phyloP scores from a whole-genome alignment of 2,329 filamentous ascomycete species.

The Clonostachys byssicola region DNA sequence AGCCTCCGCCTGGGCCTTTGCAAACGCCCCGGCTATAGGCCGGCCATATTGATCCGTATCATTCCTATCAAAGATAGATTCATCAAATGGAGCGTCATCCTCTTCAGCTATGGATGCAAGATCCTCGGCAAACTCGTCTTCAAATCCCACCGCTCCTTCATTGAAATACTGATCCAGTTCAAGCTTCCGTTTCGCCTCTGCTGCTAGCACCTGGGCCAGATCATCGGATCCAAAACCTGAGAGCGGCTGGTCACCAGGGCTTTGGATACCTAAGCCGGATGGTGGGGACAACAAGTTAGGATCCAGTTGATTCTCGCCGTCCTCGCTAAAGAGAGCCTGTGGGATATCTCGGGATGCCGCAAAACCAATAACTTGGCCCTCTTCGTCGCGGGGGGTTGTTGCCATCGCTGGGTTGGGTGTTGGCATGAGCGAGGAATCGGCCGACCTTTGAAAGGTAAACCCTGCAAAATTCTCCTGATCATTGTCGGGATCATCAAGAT shows the following conservation, averaged over 20 bases:
- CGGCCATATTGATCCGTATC: constrained; percentile 60
- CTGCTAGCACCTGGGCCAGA: constrained; percentile 4
- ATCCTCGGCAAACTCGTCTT: constrained; percentile 39
- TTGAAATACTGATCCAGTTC: constrained; percentile 70
- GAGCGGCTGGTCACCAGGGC: not conserved
- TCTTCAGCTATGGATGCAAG: constrained; percentile 33
- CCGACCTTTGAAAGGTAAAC: constrained; percentile 53
- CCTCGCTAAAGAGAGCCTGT: constrained; percentile 7
- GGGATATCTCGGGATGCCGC: constrained; percentile 41
- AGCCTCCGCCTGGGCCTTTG: constrained; percentile 32
- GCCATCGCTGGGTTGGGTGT: constrained; percentile 15
- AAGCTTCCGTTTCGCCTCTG: not conserved
- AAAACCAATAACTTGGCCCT: constrained; percentile 52
- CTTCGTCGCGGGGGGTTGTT: constrained; percentile 45
- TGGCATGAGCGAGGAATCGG: constrained; percentile 36
- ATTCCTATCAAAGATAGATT: constrained; percentile 68
- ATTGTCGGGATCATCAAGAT: constrained; percentile 41
- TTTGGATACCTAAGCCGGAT: constrained; percentile 7
- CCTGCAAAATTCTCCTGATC: constrained; percentile 59
- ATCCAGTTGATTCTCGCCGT: not conserved
- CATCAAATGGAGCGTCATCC: constrained; percentile 60
- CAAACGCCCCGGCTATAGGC: constrained; percentile 55
- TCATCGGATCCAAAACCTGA: constrained; percentile 2
- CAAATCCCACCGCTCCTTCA: constrained; percentile 51
- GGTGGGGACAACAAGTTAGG: constrained; percentile 2